Percentiles rank a stretch among this genome's conserved stretches.
phyloP scores from a whole-genome alignment of 139 green algal genomes.

The Deuterostichococcus epilithicus region DNA sequence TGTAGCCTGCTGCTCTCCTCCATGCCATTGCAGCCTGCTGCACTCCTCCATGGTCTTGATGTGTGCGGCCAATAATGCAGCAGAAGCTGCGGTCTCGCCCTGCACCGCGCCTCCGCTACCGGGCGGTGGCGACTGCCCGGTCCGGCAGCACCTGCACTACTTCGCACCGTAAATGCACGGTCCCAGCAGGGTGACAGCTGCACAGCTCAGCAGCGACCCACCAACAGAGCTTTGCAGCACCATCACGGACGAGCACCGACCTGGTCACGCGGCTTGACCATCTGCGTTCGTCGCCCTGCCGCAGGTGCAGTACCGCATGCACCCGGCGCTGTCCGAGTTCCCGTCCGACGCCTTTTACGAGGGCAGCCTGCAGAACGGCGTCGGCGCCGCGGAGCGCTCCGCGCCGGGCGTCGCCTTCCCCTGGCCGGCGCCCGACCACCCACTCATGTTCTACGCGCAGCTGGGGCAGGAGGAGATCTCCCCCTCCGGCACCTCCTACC shows the following conservation, averaged over 20 bases:
- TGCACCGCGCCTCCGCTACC: too few species aligned
- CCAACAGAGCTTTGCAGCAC: too few species aligned
- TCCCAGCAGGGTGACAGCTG: too few species aligned
- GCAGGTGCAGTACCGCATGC: conserved; percentile 98
- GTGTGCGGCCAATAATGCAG: too few species aligned
- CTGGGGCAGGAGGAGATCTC: conserved; percentile 84
- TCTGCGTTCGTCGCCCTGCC: not conserved
- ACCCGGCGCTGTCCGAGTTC: conserved; percentile 93
- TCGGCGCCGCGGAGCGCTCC: conserved; percentile 54
- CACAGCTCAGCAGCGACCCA: too few species aligned
- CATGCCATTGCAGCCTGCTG: too few species aligned
- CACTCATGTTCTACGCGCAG: conserved; percentile 95
- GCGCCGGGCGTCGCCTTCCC: conserved; percentile 62
- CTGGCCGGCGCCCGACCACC: conserved; percentile 75
- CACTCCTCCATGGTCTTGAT: not conserved
- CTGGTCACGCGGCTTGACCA: too few species aligned
- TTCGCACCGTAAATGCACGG: too few species aligned
- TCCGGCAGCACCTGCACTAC: too few species aligned
- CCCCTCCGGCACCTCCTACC: conserved; percentile 86
- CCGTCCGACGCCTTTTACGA: conserved; percentile 97
- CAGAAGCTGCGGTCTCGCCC: too few species aligned
- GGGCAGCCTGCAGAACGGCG: conserved; percentile 88
- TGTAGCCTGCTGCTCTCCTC: not conserved
- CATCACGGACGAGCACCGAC: too few species aligned
- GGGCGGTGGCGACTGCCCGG: too few species aligned